Percentiles rank a stretch among this genome's conserved stretches.
phyloP scores from a whole-genome alignment of 1,284 basidiomycete genomes.

The Heterobasidion parviporum region DNA sequence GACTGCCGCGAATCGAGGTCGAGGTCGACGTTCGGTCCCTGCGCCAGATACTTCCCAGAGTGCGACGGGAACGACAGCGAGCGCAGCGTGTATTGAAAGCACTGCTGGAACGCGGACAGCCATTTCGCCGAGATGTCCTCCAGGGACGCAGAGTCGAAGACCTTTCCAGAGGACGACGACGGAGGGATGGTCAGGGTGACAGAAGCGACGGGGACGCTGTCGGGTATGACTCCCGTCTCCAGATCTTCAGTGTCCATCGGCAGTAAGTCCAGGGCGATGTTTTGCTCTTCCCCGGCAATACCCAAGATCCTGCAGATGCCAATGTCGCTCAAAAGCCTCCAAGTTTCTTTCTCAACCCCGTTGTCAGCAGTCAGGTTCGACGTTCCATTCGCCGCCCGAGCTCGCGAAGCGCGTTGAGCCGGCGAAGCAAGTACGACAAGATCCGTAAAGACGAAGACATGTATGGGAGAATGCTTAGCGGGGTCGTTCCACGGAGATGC shows the following conservation, averaged over 20 bases:
- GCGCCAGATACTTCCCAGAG: slow-evolving; percentile 22
- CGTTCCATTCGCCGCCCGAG: slow-evolving; percentile 14
- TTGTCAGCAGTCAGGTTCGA: slow-evolving; percentile 10
- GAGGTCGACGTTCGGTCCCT: slow-evolving; percentile 22
- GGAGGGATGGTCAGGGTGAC: slow-evolving; percentile 24
- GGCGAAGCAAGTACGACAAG: slow-evolving; percentile 34
- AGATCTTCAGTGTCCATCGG: slow-evolving; percentile 36
- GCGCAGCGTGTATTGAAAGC: slow-evolving; percentile 41
- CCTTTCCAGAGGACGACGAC: slow-evolving; percentile 5
- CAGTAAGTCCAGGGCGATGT: slow-evolving; percentile 46
- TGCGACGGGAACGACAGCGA: slow-evolving; percentile 40
- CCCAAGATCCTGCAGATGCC: slow-evolving; percentile 52
- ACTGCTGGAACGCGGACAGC: slow-evolving; percentile 43
- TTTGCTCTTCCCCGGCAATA: slow-evolving; percentile 25
- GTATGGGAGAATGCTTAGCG: slow-evolving; percentile 7
- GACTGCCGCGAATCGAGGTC: slow-evolving; percentile 36
- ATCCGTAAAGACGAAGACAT: slow-evolving; percentile 48
- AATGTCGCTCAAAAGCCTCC: slow-evolving; percentile 38
- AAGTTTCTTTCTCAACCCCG: slow-evolving; percentile 22
- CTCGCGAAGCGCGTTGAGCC: slow-evolving; percentile 17
- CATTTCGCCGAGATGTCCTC: slow-evolving; percentile 25
- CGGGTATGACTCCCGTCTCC: slow-evolving; percentile 30
- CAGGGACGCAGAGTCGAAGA: slow-evolving; percentile 6
- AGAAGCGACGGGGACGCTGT: slow-evolving; percentile 30
- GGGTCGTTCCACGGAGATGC: neutral